phyloP scores from a whole-genome alignment of 306 rosid species.

The Glycyrrhiza uralensis region DNA sequence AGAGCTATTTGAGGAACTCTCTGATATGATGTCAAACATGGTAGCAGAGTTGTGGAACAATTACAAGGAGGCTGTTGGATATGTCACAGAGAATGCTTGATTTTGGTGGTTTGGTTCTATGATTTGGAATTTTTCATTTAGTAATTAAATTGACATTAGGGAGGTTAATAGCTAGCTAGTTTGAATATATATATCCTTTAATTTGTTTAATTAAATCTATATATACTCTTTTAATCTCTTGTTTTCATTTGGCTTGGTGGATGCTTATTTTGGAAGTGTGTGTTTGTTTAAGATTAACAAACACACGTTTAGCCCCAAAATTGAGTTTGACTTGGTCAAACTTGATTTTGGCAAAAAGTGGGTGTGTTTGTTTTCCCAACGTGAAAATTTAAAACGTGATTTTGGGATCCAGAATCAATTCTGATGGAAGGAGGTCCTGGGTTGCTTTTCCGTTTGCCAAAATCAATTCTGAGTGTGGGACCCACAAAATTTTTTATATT shows the following conservation, averaged over 20 bases:
- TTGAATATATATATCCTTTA: neutral
- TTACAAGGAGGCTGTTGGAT: conserved; percentile 46
- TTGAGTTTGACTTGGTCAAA: no score
- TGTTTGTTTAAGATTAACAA: no score
- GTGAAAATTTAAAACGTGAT: no score
- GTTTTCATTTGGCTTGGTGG: neutral
- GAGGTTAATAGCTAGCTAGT: neutral
- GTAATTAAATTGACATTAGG: neutral
- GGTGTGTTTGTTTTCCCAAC: no score
- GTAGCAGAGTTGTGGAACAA: conserved; percentile 42
- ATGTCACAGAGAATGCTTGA: conserved; percentile 42
- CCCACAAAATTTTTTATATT: no score
- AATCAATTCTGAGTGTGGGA: no score
- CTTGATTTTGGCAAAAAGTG: no score
- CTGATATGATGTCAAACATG: conserved; percentile 32
- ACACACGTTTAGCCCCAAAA: no score
- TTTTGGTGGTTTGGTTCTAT: neutral
- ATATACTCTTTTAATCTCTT: neutral
- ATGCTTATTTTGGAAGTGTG: neutral
- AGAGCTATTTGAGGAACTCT: conserved; percentile 27
- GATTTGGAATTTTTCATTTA: neutral
- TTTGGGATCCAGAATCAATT: no score
- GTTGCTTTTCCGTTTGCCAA: no score
- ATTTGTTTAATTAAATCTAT: neutral
- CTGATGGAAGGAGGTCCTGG: no score